These are phyloP conservation scores for Saitozyma sp. DNA, from an alignment of 768 basidiomycete species.

Conservation along the genomic window DNA sequence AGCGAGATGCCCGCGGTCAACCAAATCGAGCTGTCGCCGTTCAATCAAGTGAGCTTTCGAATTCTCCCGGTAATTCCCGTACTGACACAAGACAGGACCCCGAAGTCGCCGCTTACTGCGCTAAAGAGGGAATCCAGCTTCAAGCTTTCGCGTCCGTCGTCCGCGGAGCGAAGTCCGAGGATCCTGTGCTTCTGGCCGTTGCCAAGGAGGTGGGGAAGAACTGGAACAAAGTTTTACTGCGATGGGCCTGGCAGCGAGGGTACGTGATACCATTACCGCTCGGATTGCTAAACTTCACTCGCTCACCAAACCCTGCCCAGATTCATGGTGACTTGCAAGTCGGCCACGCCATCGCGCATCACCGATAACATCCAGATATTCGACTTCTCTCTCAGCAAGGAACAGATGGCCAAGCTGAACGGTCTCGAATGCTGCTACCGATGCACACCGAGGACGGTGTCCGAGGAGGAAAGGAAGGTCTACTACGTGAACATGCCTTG, in stretches of 20 bases:
- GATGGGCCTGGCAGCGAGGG: conserved; percentile 57
- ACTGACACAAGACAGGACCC: conserved; percentile 28
- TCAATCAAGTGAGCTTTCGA: conserved; percentile 16
- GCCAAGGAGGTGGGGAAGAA: conserved; percentile 49
- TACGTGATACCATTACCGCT: conserved; percentile 28
- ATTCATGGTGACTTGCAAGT: conserved; percentile 82
- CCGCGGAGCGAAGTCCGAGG: conserved; percentile 35
- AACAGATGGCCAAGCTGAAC: conserved; percentile 69
- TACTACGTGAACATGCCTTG: no score
- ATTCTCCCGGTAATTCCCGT: background rate
- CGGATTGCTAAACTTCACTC: background rate
- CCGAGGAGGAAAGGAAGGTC: background rate
- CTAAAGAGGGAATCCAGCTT: conserved; percentile 36
- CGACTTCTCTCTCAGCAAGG: conserved; percentile 68
- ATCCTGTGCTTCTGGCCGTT: conserved; percentile 35
- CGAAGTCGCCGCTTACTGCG: conserved; percentile 37
- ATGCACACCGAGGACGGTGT: conserved; percentile 32
- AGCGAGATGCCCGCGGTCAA: conserved; percentile 42
- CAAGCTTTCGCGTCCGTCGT: conserved; percentile 49
- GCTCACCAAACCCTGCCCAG: conserved; percentile 53
- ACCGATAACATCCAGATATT: conserved; percentile 66
- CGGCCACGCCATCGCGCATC: conserved; percentile 56
- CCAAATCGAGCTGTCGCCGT: conserved; percentile 36
- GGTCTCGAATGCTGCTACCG: conserved; percentile 60
- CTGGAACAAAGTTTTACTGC: conserved; percentile 55